These are phyloP conservation scores for Phytophthora foliorum DNA, from an alignment of 352 stramenopile genomes.

Conservation along the genomic window DNA sequence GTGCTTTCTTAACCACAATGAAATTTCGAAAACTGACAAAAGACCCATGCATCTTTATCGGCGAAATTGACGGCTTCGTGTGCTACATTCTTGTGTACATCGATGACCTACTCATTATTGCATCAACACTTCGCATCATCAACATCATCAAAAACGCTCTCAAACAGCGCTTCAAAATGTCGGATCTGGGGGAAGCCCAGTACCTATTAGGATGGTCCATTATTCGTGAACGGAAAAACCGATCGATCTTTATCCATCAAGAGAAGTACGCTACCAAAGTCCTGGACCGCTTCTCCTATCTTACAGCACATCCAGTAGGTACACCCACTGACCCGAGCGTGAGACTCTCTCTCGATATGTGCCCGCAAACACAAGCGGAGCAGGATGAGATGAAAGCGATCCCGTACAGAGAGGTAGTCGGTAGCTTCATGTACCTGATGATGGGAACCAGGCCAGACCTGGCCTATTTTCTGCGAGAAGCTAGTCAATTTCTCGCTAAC, in stretches of 20 bases:
- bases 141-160: constrained; percentile 17
- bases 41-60: constrained; percentile 26
- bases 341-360: constrained; percentile 17
- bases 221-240: constrained; percentile 14
- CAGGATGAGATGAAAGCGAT: constrained; percentile 22
- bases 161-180: constrained; percentile 25
- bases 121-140: constrained; percentile 9
- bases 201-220: constrained; percentile 27
- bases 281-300: constrained; percentile 26
- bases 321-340: constrained; percentile 19
- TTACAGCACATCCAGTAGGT: constrained; percentile 10
- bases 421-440: constrained; percentile 31
- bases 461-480: constrained; percentile 23
- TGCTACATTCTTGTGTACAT: constrained; percentile 31
- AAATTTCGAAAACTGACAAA: constrained; percentile 22
- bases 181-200: constrained; percentile 17
- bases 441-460: constrained; percentile 21
- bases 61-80: not conserved
- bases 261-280: constrained; percentile 29
- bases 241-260: constrained; percentile 25
- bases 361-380: constrained; percentile 6
- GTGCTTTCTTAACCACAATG: constrained; percentile 10
- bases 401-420: constrained; percentile 23
- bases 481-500: constrained; percentile 33
- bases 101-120: constrained; percentile 26